phyloP scores from a whole-genome alignment of 2,329 filamentous ascomycete species.

The Colletotrichum neosansevieriae region DNA sequence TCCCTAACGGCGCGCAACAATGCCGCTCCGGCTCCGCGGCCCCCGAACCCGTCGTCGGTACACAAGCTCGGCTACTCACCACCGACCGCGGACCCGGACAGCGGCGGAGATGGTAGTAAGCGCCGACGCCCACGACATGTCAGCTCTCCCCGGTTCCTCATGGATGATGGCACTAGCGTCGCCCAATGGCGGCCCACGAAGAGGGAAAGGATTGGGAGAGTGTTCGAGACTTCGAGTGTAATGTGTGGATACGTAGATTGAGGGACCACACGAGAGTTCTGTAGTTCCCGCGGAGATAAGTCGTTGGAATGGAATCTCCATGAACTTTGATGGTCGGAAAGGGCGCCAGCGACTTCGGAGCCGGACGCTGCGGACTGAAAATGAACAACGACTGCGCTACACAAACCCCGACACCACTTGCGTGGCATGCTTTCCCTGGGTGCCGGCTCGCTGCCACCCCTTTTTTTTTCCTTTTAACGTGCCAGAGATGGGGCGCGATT shows the following conservation, averaged over 20 bases:
- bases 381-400: too few species aligned
- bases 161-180: not conserved
- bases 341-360: not conserved
- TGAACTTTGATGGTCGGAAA: not conserved
- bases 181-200: not conserved
- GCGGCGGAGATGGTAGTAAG: not conserved
- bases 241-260: too few species aligned
- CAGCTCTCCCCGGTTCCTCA: too few species aligned
- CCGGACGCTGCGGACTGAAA: too few species aligned
- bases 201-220: not conserved
- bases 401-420: not conserved
- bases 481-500: not conserved
- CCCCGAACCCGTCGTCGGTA: slow-evolving; percentile 49
- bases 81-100: slow-evolving; percentile 10
- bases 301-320: slow-evolving; percentile 6
- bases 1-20: slow-evolving; percentile 51
- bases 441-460: not conserved
- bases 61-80: slow-evolving; percentile 46
- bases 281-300: slow-evolving; percentile 11
- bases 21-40: slow-evolving; percentile 51
- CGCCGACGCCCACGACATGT: too few species aligned
- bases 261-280: not conserved
- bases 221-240: not conserved
- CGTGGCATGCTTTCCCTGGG: slow-evolving; percentile 1
- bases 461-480: too few species aligned